Conservation (phyloP, 2,329 filamentous ascomycete genomes). For the Dothidotthia symphoricarpi region DNA sequence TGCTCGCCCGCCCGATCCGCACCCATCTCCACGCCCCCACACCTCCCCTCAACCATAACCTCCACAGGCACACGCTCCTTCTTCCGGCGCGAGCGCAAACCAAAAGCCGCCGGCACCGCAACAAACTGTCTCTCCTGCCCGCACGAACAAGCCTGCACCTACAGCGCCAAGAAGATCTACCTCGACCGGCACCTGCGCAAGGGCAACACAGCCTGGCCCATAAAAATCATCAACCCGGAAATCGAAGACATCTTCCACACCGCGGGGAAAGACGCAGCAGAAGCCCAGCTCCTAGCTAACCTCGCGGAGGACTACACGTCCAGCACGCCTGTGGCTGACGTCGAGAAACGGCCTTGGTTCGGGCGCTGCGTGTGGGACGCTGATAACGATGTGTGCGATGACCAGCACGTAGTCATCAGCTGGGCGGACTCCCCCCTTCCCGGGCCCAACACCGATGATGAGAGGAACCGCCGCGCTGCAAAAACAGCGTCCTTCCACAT, state of each 20-base stretch:
- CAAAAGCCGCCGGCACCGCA: conserved; percentile 66
- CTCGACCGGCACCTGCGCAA: conserved; percentile 64
- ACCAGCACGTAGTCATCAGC: conserved; percentile 82
- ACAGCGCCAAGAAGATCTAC: conserved; percentile 83
- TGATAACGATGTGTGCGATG: conserved; percentile 91
- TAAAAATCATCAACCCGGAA: conserved; percentile 86
- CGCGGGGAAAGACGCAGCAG: conserved; percentile 51
- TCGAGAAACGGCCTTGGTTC: conserved; percentile 65
- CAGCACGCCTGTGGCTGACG: conserved; percentile 52
- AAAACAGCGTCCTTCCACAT: conserved; percentile 93
- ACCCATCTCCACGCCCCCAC: conserved; percentile 50
- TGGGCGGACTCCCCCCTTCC: conserved; percentile 68
- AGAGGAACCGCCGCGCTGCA: conserved; percentile 56
- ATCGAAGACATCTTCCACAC: conserved; percentile 70
- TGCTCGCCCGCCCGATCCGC: conserved; percentile 62
- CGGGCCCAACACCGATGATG: no score
- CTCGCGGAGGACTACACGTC: conserved; percentile 58
- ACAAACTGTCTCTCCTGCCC: conserved; percentile 87
- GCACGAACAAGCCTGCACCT: conserved; percentile 72
- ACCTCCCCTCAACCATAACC: conserved; percentile 72
- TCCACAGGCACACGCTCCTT: conserved; percentile 76
- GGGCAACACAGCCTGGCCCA: conserved; percentile 74
- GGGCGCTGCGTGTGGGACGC: conserved; percentile 93
- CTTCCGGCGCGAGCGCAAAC: conserved; percentile 75
- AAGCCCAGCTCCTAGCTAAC: conserved; percentile 49